phyloP scores from a whole-genome alignment of 1,284 basidiomycete species.

The Tylopilus sp. region DNA sequence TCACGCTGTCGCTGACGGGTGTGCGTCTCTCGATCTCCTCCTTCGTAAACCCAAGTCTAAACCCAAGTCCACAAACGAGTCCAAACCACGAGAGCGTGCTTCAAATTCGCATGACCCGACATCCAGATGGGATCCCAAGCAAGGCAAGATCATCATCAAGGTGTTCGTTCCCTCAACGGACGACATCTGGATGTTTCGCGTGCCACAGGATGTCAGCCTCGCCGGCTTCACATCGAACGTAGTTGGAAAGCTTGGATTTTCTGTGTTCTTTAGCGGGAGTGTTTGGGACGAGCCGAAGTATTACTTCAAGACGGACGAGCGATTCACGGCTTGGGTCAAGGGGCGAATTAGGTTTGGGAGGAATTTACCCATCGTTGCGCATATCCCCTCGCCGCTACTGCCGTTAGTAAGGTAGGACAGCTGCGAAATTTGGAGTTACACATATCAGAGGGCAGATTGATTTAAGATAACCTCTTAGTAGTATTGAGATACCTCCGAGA shows the following conservation, averaged over 20 bases:
- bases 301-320: constrained; percentile 28
- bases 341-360: constrained; percentile 30
- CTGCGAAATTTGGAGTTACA: constrained; percentile 28
- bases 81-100: neutral
- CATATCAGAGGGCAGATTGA: constrained; percentile 1
- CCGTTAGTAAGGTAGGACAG: constrained; percentile 19
- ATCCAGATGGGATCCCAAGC: constrained; percentile 34
- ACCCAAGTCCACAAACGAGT: neutral
- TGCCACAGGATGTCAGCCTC: constrained; percentile 35
- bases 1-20: constrained; percentile 17
- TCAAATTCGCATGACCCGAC: constrained; percentile 1
- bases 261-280: constrained; percentile 36
- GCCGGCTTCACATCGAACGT: constrained; percentile 35
- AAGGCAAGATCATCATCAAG: constrained; percentile 41
- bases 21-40: constrained; percentile 18
- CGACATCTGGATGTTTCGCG: constrained; percentile 43
- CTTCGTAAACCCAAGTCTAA: constrained; percentile 19
- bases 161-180: constrained; percentile 42
- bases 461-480: neutral
- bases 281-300: constrained; percentile 33
- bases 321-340: constrained; percentile 26
- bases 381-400: constrained; percentile 13
- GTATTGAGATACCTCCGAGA: neutral
- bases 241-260: constrained; percentile 38
- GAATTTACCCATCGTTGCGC: constrained; percentile 33